Conservation (phyloP, 163 green algal species). For the Botryococcus braunii region DNA sequence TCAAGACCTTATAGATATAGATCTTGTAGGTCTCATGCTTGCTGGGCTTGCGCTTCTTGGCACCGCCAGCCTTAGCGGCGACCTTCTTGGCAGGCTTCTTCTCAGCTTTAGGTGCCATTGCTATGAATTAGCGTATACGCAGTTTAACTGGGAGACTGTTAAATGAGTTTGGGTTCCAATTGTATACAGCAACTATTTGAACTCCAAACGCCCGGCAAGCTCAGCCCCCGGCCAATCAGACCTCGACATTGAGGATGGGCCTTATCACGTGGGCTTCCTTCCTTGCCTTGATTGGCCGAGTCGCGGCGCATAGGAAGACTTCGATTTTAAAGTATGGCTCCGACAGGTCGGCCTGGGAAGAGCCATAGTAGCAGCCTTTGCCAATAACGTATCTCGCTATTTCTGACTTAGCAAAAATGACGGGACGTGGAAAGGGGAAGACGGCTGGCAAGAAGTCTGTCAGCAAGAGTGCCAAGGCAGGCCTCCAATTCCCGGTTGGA, state of each 20-base stretch:
- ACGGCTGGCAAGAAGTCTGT: conserved; percentile 80
- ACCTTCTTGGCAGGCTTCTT: conserved; percentile 20
- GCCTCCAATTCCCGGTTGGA: conserved; percentile 94
- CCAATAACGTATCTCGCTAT: neutral
- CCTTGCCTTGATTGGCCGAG: no score
- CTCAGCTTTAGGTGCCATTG: conserved; percentile 14
- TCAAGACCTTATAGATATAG: conserved; percentile 44
- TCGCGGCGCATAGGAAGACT: neutral
- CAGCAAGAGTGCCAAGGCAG: conserved; percentile 79
- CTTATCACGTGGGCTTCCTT: no score
- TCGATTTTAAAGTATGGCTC: no score
- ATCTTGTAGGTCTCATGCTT: conserved; percentile 34
- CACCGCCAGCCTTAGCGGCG: neutral
- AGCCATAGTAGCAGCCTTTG: no score
- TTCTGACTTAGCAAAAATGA: conserved; percentile 21
- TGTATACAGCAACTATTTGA: no score
- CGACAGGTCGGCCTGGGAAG: no score
- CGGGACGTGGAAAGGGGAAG: conserved; percentile 52
- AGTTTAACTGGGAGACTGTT: no score
- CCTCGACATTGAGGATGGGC: no score
- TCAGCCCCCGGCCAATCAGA: no score
- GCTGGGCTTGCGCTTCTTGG: conserved; percentile 23
- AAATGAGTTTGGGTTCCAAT: no score
- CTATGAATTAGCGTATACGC: no score
- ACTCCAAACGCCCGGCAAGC: no score